Percentiles rank a stretch among this genome's conserved stretches.
These are phyloP conservation scores for Oryza longistaminata DNA, from an alignment of 176 grass and related monocot genomes.

Conservation along the genomic window DNA sequence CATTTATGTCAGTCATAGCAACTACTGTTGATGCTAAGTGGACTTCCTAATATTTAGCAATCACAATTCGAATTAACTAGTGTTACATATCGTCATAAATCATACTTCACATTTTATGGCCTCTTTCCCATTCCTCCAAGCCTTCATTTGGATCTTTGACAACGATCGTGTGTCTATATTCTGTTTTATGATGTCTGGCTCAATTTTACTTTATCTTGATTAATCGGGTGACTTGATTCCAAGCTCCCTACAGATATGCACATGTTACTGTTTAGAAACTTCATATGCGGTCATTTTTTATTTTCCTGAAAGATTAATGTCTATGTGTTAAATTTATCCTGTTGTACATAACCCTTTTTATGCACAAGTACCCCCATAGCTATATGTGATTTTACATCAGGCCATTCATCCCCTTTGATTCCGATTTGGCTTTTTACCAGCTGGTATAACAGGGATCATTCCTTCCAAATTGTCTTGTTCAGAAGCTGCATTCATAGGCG, in stretches of 20 bases:
- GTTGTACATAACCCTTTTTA: background rate
- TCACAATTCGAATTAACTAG: background rate
- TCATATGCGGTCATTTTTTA: background rate
- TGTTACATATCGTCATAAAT: background rate
- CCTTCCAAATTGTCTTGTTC: constrained; percentile 32
- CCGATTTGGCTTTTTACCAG: constrained; percentile 12
- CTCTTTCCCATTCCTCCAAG: background rate
- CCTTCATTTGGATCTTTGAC: background rate
- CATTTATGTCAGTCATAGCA: too few species aligned
- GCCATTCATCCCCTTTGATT: constrained; percentile 26
- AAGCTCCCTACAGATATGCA: background rate
- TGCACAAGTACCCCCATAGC: background rate
- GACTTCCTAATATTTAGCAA: background rate
- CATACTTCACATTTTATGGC: background rate
- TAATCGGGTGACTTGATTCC: background rate
- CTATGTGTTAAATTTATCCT: constrained; percentile 13
- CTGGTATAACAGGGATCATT: background rate
- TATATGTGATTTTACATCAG: constrained; percentile 7
- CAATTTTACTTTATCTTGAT: background rate
- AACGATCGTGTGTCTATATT: background rate
- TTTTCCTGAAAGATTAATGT: background rate
- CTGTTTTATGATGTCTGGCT: background rate
- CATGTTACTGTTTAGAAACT: background rate
- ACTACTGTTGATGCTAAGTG: background rate
- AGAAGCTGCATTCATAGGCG: constrained; percentile 35